Conservation (phyloP, 768 basidiomycete genomes). For the Tricholoma matsutake region DNA sequence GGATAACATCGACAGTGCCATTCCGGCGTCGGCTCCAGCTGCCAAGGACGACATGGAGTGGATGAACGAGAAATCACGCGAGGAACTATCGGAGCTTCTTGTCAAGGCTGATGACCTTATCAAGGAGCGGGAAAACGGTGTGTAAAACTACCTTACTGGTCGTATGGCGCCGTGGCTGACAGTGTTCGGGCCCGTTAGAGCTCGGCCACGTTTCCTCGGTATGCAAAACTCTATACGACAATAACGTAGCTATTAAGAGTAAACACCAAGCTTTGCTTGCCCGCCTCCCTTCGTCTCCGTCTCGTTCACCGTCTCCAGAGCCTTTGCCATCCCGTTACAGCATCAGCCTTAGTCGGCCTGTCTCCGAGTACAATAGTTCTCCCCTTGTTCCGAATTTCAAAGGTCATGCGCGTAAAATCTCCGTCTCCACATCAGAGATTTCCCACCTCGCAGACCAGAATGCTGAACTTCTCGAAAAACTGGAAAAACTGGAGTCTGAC, state of each 20-base stretch:
- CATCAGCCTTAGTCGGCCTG: conserved; percentile 22
- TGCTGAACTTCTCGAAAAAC: conserved; percentile 69
- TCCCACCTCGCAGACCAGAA: conserved; percentile 79
- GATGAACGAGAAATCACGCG: conserved; percentile 65
- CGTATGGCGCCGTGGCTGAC: conserved; percentile 5
- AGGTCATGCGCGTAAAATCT: conserved; percentile 46
- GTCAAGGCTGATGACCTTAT: conserved; percentile 74
- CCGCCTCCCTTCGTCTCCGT: conserved; percentile 48
- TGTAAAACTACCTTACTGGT: conserved; percentile 19
- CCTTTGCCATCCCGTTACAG: conserved; percentile 28
- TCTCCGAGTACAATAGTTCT: conserved; percentile 18
- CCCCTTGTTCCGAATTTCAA: conserved; percentile 20
- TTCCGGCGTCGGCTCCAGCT: conserved; percentile 16
- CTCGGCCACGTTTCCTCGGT: conserved; percentile 64
- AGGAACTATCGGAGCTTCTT: conserved; percentile 68
- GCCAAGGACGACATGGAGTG: conserved; percentile 34
- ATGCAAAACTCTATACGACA: conserved; percentile 67
- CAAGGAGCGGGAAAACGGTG: conserved; percentile 73
- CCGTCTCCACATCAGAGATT: conserved; percentile 67
- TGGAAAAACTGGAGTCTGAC: conserved; percentile 74
- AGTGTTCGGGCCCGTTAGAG: conserved; percentile 38
- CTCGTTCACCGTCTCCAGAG: conserved; percentile 28
- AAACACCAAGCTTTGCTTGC: conserved; percentile 72
- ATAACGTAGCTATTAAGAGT: conserved; percentile 62
- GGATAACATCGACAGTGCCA: conserved; percentile 4